Evolutionary conservation across 257 asterid genomes (phyloP).

Genomic region (Scutellaria galericulata): DNA sequence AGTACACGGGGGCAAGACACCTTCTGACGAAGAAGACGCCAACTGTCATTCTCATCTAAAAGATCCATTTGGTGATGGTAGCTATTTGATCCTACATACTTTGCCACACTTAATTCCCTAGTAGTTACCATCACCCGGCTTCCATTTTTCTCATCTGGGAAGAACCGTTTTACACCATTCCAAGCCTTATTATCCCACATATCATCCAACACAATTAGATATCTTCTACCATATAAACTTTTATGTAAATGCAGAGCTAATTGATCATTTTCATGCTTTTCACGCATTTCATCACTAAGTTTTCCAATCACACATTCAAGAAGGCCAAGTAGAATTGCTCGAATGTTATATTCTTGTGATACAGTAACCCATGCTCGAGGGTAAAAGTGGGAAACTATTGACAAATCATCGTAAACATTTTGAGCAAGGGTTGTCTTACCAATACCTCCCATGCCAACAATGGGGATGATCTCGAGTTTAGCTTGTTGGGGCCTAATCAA

Average conservation of each 20-base stretch:
- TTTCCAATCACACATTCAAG: background rate
- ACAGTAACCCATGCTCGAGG: constrained; percentile 25
- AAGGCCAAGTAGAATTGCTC: background rate
- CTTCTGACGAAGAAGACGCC: constrained; percentile 37
- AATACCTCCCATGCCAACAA: constrained; percentile 25
- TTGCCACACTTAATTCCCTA: constrained; percentile 20
- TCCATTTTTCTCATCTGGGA: constrained; percentile 18
- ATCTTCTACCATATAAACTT: background rate
- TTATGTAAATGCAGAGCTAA: background rate
- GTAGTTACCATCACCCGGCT: constrained; percentile 32
- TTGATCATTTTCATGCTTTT: background rate
- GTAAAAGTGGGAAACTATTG: background rate
- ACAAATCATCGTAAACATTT: background rate
- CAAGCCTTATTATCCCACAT: constrained; percentile 22
- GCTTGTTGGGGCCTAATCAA: background rate
- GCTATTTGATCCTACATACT: background rate
- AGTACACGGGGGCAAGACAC: constrained; percentile 33
- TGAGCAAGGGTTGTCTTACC: background rate
- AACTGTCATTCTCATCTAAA: constrained; percentile 5
- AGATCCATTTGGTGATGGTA: constrained; percentile 23
- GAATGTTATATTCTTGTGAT: constrained; percentile 28
- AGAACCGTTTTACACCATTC: constrained; percentile 8
- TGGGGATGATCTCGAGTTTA: constrained; percentile 17
- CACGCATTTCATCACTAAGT: background rate
- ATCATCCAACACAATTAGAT: constrained; percentile 26